These are phyloP conservation scores for Colletotrichum brevisporum DNA, from an alignment of 2,329 filamentous ascomycete genomes.

Conservation along the genomic window DNA sequence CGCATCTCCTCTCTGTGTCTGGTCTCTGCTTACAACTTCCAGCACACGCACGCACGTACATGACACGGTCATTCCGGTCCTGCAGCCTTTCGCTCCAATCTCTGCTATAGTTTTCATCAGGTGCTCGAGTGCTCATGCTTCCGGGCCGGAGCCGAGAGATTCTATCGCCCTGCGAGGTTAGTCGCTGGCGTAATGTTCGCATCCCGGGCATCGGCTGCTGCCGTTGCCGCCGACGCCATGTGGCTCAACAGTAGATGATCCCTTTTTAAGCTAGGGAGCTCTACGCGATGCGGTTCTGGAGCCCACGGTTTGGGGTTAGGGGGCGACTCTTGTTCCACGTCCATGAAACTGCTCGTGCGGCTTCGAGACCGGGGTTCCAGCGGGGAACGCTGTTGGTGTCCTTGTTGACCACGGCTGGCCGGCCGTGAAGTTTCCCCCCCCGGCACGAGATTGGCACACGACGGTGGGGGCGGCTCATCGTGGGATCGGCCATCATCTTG, in stretches of 20 bases:
- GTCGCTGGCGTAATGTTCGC: conserved; percentile 21
- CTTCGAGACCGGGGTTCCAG: conserved; percentile 34
- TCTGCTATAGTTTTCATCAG: no score
- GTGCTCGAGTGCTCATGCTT: background rate
- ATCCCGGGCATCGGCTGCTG: conserved; percentile 46
- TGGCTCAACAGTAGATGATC: conserved; percentile 50
- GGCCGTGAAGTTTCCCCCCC: conserved; percentile 38
- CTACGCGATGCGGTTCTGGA: conserved; percentile 33
- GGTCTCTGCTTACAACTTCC: background rate
- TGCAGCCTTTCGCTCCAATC: background rate
- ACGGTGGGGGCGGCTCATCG: conserved; percentile 20
- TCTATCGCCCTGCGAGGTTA: conserved; percentile 32
- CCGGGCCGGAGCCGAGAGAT: no score
- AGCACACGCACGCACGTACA: conserved; percentile 2
- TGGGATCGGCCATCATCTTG: conserved; percentile 35
- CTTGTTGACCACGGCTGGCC: conserved; percentile 33
- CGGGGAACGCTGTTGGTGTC: conserved; percentile 33
- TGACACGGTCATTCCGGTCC: conserved; percentile 4
- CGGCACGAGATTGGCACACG: conserved; percentile 17
- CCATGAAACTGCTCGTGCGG: conserved; percentile 40
- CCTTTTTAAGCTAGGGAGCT: conserved; percentile 41
- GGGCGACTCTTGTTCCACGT: conserved; percentile 32
- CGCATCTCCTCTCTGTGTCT: conserved; percentile 1
- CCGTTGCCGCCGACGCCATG: conserved; percentile 52
- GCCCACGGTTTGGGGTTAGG: conserved; percentile 33